Base-by-base conservation (phyloP, 345 rosid species). In the Bruguiera parviflora region DNA sequence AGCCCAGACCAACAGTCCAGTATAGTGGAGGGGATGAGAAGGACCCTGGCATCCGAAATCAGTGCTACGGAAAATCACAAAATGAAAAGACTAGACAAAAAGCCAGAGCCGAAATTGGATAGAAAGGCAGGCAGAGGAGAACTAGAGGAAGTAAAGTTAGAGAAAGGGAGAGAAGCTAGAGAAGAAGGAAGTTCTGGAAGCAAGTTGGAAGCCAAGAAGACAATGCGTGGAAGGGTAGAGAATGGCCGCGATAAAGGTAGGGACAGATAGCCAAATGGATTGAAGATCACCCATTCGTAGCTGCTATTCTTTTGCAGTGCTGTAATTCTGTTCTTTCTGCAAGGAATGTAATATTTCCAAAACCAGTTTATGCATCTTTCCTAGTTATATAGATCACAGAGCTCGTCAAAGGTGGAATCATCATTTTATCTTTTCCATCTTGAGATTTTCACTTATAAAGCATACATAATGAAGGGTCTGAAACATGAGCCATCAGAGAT, bases 201-300 rank as follows among this genome's bases (percentile, higher is more conserved):
- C 22, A 80, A 53, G 57, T 43, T 62, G 63, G 73, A 84, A 10
- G 31, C 79, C 16, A 74, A 57, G 51, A 80, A 78, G 75, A 60
- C 69, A 49, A 35, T 63, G 18, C 77, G 72, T 53, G 75, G 64
- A 69, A 77, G 80, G 47, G 76, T 79, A 55, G 80, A 71, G 11
- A 78, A 79, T 56, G 77, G 81, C 37, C 73, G 76, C 19, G 75
- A 71, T 59, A 82, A 81, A 60, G 72, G 75, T 33, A 47, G 79
- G 73, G 84, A 84, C 63, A 75, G 84, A 68, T 80, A 71, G 73
- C 22, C 2, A 24, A 52, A 53, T 46, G 46, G 18, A 57, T 29
- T 32, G 35, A 20, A 33, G 43, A 61, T 20, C 43, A 20, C 4
- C 47, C 13, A n/a, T 16, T 61, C 20, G 22, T 29, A 37, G 53